phyloP scores from a whole-genome alignment of 371 early-diverging fungal genomes.

The Haplosporangium sp. region DNA sequence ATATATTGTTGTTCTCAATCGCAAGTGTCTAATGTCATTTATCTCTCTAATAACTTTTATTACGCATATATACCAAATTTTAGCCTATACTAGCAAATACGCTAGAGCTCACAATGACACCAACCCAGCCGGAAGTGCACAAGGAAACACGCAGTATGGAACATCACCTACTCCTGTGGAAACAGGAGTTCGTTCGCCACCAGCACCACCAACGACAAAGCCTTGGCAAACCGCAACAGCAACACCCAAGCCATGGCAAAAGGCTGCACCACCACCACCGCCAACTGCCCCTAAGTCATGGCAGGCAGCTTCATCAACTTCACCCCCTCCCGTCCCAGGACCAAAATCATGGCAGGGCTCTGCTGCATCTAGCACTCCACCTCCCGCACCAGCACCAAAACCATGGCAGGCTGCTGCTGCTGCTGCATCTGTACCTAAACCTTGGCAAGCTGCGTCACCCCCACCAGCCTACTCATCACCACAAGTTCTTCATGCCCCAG shows the following conservation, averaged over 20 bases:
- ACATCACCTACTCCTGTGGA: slow-evolving; percentile 12
- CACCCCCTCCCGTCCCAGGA: not conserved
- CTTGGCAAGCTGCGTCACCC: slow-evolving; percentile 33
- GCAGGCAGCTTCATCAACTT: slow-evolving; percentile 13
- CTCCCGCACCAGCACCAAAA: slow-evolving; percentile 11
- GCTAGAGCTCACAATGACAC: slow-evolving; percentile 21
- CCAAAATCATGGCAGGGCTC: slow-evolving; percentile 26
- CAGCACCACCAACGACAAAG: slow-evolving; percentile 31
- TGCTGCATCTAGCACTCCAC: not conserved
- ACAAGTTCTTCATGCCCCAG: not conserved
- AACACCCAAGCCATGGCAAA: slow-evolving; percentile 42
- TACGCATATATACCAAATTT: not conserved
- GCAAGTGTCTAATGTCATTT: not conserved
- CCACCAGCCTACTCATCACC: slow-evolving; percentile 53
- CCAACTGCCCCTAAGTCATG: slow-evolving; percentile 26
- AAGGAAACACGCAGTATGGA: slow-evolving; percentile 29
- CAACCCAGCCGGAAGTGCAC: slow-evolving; percentile 26
- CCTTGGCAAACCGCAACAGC: slow-evolving; percentile 26
- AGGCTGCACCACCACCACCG: slow-evolving; percentile 1
- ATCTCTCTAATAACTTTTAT: no score
- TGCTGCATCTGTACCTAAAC: slow-evolving; percentile 16
- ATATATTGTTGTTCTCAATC: not conserved
- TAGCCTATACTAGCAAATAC: slow-evolving; percentile 48
- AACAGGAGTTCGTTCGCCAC: slow-evolving; percentile 18
- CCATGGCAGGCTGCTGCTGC: slow-evolving; percentile 22